phyloP scores from a whole-genome alignment of 805 yeast species.

The Saccharomycopsis sp. region DNA sequence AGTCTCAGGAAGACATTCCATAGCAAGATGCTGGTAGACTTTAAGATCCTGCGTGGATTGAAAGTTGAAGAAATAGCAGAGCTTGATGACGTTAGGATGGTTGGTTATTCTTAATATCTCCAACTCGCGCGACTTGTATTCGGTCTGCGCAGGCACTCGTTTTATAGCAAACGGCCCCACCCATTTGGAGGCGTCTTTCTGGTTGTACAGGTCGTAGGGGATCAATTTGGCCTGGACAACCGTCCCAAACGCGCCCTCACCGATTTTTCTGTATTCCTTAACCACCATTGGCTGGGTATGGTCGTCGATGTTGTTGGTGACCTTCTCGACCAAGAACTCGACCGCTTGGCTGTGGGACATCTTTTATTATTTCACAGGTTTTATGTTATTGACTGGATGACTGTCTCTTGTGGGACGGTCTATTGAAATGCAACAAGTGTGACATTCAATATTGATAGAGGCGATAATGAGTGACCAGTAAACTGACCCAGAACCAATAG shows the following conservation, averaged over 20 bases:
- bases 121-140: slow-evolving; percentile 74
- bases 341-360: neutral
- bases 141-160: slow-evolving; percentile 82
- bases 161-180: slow-evolving; percentile 81
- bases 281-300: slow-evolving; percentile 55
- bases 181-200: slow-evolving; percentile 33
- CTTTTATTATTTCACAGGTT: no score
- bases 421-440: no score
- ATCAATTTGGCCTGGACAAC: slow-evolving; percentile 65
- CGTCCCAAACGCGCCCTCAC: slow-evolving; percentile 84
- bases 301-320: slow-evolving; percentile 53
- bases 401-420: no score
- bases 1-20: slow-evolving; percentile 83
- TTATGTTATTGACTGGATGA: no score
- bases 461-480: no score
- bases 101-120: slow-evolving; percentile 67
- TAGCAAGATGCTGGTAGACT: slow-evolving; percentile 72
- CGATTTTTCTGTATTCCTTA: slow-evolving; percentile 66
- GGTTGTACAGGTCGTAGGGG: slow-evolving; percentile 29
- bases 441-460: no score
- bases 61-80: slow-evolving; percentile 67
- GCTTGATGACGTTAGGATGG: slow-evolving; percentile 72
- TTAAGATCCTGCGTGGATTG: slow-evolving; percentile 55
- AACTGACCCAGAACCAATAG: no score
- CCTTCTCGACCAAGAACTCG: slow-evolving; percentile 52